Evolutionary conservation across 2,329 filamentous ascomycete species (phyloP), one percentile per base, ranked within the genome.

Genomic region (Cladophialophora immunda): DNA sequence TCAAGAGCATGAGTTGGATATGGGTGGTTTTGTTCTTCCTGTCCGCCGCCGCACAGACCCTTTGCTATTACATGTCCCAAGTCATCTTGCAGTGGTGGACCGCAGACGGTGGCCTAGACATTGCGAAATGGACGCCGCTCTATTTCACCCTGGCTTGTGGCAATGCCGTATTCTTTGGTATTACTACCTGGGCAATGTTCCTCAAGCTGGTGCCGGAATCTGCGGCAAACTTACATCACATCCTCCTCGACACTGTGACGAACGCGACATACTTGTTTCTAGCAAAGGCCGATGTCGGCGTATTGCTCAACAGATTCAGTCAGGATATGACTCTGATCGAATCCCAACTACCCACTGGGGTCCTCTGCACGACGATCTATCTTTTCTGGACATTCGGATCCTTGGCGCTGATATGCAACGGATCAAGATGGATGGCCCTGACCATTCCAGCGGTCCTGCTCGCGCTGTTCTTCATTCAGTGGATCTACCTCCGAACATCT

Each of bases 191-290:
- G 81, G 2, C 85, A 86, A 58, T 56, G 30, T 41, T 57, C 30
- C 34, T 62, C 29, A 34, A 53, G 59, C 41, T 59, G 81, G 82
- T 86, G 2, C 83, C 84, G 3, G 80, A 79, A 41, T 85, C 84
- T 13, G 83, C 82, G 6, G 78, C 80, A 60, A 77, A 70, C 45
- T 84, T 86, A 66, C 84, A 86, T 68, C 76, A 76, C 60, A 80
- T 75, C 50, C 75, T 86, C 1, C 74, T 86, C 11, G 76, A 77
- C 6, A 83, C 83, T 3, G 83, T 85, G 11, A 77, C 84, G 17
- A 77, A 75, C 56, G 78, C 80, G 0, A 78, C 80, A 1, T 81
- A 80, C 71, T 73, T 76, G 3, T 81, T 81, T 66, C 79, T 81
- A 67, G 77, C 79, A 0, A 75, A 70, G 3, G 80, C 77, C 15